These are phyloP conservation scores for Pancytospora philotis DNA, from an alignment of 371 early-diverging fungal genomes.

Conservation along the genomic window DNA sequence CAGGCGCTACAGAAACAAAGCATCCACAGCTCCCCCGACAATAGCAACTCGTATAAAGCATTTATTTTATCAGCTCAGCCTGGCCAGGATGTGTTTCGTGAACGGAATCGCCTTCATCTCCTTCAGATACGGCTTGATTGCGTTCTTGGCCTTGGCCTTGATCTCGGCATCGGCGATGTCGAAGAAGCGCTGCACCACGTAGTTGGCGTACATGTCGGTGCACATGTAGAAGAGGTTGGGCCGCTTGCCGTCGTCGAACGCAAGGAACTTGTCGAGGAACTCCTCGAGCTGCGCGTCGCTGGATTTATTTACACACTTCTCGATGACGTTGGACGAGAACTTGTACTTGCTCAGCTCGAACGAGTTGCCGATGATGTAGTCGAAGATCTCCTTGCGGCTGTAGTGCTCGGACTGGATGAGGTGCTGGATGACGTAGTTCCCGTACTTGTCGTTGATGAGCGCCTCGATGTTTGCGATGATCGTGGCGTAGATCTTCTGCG, in stretches of 20 bases:
- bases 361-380: constrained; percentile 63
- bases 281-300: constrained; percentile 18
- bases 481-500: constrained; percentile 34
- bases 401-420: constrained; percentile 74
- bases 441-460: constrained; percentile 94
- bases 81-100: constrained; percentile 58
- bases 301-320: constrained; percentile 59
- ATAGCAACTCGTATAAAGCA: too few relatives aligned
- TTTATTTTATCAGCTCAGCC: too few relatives aligned
- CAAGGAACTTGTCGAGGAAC: constrained; percentile 41
- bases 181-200: constrained; percentile 96
- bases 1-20: too few relatives aligned
- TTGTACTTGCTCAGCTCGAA: constrained; percentile 68
- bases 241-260: constrained; percentile 58
- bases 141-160: constrained; percentile 41
- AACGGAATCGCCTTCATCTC: constrained; percentile 57
- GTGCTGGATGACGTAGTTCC: constrained; percentile 99
- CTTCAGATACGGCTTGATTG: constrained; percentile 44
- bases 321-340: constrained; percentile 96
- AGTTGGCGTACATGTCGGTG: constrained; percentile 96
- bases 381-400: constrained; percentile 69
- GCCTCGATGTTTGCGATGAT: constrained; percentile 66
- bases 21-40: too few relatives aligned
- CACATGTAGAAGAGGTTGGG: constrained; percentile 78
- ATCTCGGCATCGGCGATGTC: constrained; percentile 61